phyloP scores from a whole-genome alignment of 495 filamentous ascomycete genomes.

The Penicillium alfredii region DNA sequence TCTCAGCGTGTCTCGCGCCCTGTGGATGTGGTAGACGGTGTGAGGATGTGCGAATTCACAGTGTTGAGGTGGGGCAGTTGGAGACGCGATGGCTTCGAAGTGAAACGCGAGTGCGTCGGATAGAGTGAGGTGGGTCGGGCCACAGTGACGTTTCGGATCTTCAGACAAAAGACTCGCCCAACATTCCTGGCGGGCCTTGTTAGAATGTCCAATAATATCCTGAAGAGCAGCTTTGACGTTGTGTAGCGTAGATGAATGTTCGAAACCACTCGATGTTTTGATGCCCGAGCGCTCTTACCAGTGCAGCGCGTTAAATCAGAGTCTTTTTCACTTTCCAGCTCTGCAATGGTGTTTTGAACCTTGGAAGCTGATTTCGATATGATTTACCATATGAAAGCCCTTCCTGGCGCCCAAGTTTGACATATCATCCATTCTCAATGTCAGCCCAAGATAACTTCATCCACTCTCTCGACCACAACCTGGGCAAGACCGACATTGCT shows the following conservation, averaged over 20 bases:
- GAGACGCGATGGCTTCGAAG: background rate
- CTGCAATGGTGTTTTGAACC: background rate
- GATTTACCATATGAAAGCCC: no score
- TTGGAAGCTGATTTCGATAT: background rate
- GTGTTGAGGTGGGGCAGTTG: background rate
- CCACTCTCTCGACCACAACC: slow-evolving; percentile 19
- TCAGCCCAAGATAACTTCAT: slow-evolving; percentile 8
- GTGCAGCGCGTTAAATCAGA: no score
- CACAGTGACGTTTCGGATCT: background rate
- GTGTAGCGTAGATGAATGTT: no score
- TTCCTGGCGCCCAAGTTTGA: no score
- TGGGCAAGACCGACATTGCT: slow-evolving; percentile 20
- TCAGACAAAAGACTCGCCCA: background rate
- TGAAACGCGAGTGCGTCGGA: slow-evolving; percentile 8
- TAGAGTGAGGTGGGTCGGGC: slow-evolving; percentile 4
- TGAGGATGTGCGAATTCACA: no score
- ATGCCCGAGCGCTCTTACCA: slow-evolving; percentile 6
- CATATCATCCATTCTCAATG: slow-evolving; percentile 6
- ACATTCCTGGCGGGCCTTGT: background rate
- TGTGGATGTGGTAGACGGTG: background rate
- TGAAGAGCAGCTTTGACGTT: no score
- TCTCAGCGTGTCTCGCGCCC: background rate
- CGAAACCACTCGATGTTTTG: background rate
- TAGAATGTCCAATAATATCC: no score
- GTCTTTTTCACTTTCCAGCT: no score